Conservation (phyloP, 176 grass and related monocot species). For the Oryza punctata region DNA sequence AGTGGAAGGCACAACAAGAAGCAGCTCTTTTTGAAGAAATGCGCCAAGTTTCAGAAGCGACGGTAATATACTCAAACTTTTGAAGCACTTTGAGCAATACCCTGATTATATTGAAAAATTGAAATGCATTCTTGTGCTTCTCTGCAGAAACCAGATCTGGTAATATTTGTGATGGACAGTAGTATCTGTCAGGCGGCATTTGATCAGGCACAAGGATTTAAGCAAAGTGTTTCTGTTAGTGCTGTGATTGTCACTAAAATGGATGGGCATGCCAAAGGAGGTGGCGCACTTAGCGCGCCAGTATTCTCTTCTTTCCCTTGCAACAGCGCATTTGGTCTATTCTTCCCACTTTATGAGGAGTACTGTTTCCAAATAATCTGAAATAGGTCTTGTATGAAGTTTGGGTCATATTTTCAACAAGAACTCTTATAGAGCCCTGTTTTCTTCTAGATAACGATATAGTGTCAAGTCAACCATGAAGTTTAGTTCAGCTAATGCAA, state of each 20-base stretch:
- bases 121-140: conserved; percentile 28
- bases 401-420: conserved; percentile 5
- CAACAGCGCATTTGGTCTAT: not conserved
- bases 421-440: not conserved
- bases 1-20: conserved; percentile 96
- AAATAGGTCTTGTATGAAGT: not conserved
- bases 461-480: conserved; percentile 4
- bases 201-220: conserved; percentile 98
- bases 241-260: conserved; percentile 99
- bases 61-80: conserved; percentile 47
- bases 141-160: conserved; percentile 87
- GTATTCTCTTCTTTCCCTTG: conserved; percentile 47
- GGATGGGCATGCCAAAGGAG: conserved; percentile 93
- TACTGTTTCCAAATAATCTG: not conserved
- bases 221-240: conserved; percentile 92
- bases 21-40: conserved; percentile 97
- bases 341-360: conserved; percentile 13
- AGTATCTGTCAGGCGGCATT: conserved; percentile 98
- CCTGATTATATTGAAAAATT: conserved; percentile 26
- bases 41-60: conserved; percentile 98
- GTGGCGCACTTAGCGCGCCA: conserved; percentile 95
- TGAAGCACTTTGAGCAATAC: conserved; percentile 22
- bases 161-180: conserved; percentile 99
- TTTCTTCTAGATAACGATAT: not conserved
- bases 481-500: not conserved